Evolutionary conservation across 23 red algal genomes (phyloP).

Genomic region (Gracilariopsis chorda): DNA sequence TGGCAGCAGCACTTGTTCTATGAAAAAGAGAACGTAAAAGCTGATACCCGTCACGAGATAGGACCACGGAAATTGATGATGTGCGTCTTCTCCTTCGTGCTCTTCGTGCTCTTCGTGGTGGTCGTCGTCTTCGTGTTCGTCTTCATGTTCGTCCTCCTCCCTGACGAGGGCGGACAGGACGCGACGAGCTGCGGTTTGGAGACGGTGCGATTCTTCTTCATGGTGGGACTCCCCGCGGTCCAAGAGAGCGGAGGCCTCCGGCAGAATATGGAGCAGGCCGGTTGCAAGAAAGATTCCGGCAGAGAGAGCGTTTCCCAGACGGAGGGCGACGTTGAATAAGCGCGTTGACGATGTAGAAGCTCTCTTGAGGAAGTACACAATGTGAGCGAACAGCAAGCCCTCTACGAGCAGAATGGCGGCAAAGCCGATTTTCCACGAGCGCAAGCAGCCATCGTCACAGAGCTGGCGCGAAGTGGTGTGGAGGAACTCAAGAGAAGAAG

Average conservation of each 20-base stretch:
- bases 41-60: background rate
- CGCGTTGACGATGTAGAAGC: background rate
- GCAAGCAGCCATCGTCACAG: conserved; percentile 4
- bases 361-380: conserved; percentile 33
- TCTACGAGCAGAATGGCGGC: conserved; percentile 33
- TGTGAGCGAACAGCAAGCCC: conserved; percentile 18
- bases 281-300: conserved; percentile 56
- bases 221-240: background rate
- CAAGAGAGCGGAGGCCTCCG: conserved; percentile 19
- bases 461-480: background rate
- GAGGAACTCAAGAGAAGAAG: background rate
- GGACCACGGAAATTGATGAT: background rate
- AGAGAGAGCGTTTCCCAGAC: conserved; percentile 36
- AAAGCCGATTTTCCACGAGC: conserved; percentile 39
- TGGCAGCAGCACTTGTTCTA: conserved; percentile 19
- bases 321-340: background rate
- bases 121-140: background rate
- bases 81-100: conserved; percentile 6
- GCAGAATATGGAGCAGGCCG: conserved; percentile 42
- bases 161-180: background rate
- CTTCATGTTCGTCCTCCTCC: background rate
- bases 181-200: background rate
- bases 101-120: background rate
- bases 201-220: background rate
- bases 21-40: conserved; percentile 17